These are phyloP conservation scores for Parathielavia appendiculata DNA, from an alignment of 495 filamentous ascomycete species.

Conservation along the genomic window DNA sequence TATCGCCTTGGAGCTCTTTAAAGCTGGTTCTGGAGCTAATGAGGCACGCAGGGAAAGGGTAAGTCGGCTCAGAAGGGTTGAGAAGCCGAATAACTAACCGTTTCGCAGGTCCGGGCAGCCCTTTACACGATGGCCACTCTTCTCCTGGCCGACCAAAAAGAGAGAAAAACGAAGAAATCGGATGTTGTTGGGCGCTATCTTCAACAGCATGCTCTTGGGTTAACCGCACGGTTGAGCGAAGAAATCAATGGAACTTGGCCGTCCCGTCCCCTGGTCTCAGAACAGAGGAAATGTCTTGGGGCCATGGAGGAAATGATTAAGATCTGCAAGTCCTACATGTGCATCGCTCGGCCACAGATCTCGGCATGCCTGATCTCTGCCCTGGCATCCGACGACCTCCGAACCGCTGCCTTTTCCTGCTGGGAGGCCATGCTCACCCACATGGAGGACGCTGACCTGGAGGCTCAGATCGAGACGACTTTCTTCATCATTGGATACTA, in stretches of 20 bases:
- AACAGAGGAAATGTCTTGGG: conserved; percentile 68
- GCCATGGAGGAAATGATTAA: conserved; percentile 86
- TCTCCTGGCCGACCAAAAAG: conserved; percentile 47
- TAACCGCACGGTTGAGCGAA: conserved; percentile 77
- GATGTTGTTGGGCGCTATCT: conserved; percentile 71
- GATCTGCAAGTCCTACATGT: conserved; percentile 61
- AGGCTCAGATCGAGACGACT: conserved; percentile 73
- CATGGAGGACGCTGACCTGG: conserved; percentile 72
- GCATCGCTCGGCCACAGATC: conserved; percentile 83
- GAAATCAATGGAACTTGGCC: conserved; percentile 67
- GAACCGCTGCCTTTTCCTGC: conserved; percentile 70
- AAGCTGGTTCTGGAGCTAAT: conserved; percentile 65
- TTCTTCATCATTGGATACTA: conserved; percentile 79
- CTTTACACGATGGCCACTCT: conserved; percentile 63
- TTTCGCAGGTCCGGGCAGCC: conserved; percentile 51
- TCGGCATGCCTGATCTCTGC: conserved; percentile 84
- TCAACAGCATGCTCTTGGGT: conserved; percentile 77
- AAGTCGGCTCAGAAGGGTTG: conserved; percentile 10
- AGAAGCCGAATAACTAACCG: conserved; percentile 17
- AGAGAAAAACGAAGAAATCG: conserved; percentile 47
- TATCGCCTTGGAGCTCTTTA: conserved; percentile 78
- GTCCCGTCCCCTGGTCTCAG: conserved; percentile 45
- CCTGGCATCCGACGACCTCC: conserved; percentile 63
- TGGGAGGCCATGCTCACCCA: conserved; percentile 75
- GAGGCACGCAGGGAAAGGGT: conserved; percentile 52